A percentile compares a stretch with the other conserved stretches of the same genome.
These are phyloP conservation scores for Fagopyrum homotropicum DNA, from an alignment of 148 eudicot species.

Conservation along the genomic window DNA sequence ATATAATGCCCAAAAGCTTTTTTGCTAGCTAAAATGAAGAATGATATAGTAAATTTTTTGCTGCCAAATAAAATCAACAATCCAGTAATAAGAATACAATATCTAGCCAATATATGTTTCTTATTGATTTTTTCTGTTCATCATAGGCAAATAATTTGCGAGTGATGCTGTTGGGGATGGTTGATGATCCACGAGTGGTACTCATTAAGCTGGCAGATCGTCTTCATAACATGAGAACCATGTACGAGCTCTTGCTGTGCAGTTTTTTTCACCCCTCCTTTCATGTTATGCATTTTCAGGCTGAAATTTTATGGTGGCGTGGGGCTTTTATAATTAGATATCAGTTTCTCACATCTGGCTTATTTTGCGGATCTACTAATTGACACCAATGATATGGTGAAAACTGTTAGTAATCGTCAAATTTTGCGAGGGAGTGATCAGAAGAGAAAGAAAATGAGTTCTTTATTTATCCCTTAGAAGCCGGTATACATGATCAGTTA, in stretches of 20 bases:
- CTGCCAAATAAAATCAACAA: not conserved
- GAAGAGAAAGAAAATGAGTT: not conserved
- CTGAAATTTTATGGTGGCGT: not conserved
- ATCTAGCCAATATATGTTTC: slow-evolving; percentile 1
- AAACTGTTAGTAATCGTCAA: not conserved
- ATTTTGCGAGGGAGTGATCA: not conserved
- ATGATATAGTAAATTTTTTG: not conserved
- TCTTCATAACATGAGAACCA: slow-evolving; percentile 98
- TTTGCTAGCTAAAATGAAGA: no score
- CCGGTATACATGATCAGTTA: not conserved
- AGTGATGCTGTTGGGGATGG: slow-evolving; percentile 95
- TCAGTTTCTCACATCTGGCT: not conserved
- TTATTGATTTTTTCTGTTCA: slow-evolving; percentile 17
- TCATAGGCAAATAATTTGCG: slow-evolving; percentile 76
- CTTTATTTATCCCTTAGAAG: no score
- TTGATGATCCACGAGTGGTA: slow-evolving; percentile 96
- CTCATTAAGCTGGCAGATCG: slow-evolving; percentile 99
- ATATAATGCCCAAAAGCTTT: no score
- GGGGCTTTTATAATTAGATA: not conserved
- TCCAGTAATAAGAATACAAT: not conserved
- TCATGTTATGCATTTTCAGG: not conserved
- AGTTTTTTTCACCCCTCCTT: slow-evolving; percentile 2
- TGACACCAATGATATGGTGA: not conserved
- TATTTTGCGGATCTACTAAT: not conserved
- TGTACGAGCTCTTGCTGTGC: slow-evolving; percentile 37